These are phyloP conservation scores for Cladophialophora bantiana DNA, from an alignment of 2,329 filamentous ascomycete genomes.

Conservation along the genomic window DNA sequence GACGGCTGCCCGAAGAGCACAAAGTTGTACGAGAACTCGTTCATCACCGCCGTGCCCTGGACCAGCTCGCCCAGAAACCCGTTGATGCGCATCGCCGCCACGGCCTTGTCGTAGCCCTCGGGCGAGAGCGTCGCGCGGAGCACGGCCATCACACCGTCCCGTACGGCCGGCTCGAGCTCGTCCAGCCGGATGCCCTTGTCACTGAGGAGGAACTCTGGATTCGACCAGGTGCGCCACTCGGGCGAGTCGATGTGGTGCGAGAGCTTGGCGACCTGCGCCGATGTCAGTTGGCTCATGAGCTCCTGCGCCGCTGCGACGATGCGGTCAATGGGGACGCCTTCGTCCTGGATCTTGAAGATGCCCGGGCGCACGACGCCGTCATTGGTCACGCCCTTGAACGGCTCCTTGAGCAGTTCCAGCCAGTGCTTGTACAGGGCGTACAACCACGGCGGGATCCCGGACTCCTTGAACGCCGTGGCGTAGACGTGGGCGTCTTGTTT, in stretches of 20 bases:
- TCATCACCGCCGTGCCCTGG: constrained; percentile 68
- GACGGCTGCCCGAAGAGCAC: constrained; percentile 72
- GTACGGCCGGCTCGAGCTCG: constrained; percentile 58
- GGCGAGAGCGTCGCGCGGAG: constrained; percentile 67
- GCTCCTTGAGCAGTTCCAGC: constrained; percentile 65
- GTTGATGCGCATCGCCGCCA: constrained; percentile 75
- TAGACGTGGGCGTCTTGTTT: constrained; percentile 70
- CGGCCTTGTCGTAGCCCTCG: constrained; percentile 74
- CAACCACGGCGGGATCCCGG: constrained; percentile 70
- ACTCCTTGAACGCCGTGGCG: constrained; percentile 65
- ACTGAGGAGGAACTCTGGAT: constrained; percentile 75
- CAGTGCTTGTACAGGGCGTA: constrained; percentile 67
- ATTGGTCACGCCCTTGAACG: constrained; percentile 73
- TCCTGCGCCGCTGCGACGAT: constrained; percentile 62
- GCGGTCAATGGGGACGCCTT: constrained; percentile 64
- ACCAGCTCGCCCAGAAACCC: constrained; percentile 76
- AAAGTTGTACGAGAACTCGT: constrained; percentile 79
- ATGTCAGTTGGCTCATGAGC: constrained; percentile 57
- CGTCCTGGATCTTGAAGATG: constrained; percentile 68
- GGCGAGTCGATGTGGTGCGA: constrained; percentile 71
- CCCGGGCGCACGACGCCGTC: constrained; percentile 65
- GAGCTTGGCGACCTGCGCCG: constrained; percentile 58
- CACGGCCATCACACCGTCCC: constrained; percentile 62
- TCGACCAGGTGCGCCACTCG: constrained; percentile 75
- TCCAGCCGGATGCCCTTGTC: constrained; percentile 75